Percentiles rank a stretch among this genome's conserved stretches.
These are phyloP conservation scores for Exidia glandulosa DNA, from an alignment of 768 basidiomycete genomes.

Conservation along the genomic window DNA sequence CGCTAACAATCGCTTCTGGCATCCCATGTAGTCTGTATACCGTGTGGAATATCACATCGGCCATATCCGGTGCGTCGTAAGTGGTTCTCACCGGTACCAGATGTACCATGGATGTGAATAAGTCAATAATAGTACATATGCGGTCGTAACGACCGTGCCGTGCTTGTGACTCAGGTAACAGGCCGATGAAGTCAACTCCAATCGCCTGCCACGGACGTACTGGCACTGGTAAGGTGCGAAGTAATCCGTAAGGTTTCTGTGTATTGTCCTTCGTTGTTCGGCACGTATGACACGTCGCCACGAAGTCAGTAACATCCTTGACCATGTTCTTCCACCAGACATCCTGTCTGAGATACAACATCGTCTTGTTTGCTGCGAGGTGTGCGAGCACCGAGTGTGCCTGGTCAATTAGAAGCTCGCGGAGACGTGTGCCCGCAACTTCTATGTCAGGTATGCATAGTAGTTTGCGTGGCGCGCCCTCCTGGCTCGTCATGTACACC, in stretches of 20 bases:
- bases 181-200: conserved; percentile 19
- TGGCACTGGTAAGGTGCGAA: conserved; percentile 14
- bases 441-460: conserved; percentile 8
- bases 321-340: conserved; percentile 32
- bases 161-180: conserved; percentile 13
- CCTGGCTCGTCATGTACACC: background rate
- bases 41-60: conserved; percentile 23
- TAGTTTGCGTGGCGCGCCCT: background rate
- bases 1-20: conserved; percentile 27
- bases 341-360: background rate
- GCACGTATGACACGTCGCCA: conserved; percentile 16
- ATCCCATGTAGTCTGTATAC: conserved; percentile 30
- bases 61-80: conserved; percentile 23
- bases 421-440: background rate
- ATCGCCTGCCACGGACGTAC: conserved; percentile 16
- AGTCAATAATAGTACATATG: conserved; percentile 17
- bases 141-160: conserved; percentile 12
- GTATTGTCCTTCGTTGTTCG: conserved; percentile 10
- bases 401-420: conserved; percentile 6
- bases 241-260: conserved; percentile 14
- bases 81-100: conserved; percentile 19
- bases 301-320: conserved; percentile 15
- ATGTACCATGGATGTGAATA: conserved; percentile 13
- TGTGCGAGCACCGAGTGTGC: conserved; percentile 29
- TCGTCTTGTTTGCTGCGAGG: conserved; percentile 19